phyloP scores from a whole-genome alignment of 768 basidiomycete species.

The Podaxis sp. region DNA sequence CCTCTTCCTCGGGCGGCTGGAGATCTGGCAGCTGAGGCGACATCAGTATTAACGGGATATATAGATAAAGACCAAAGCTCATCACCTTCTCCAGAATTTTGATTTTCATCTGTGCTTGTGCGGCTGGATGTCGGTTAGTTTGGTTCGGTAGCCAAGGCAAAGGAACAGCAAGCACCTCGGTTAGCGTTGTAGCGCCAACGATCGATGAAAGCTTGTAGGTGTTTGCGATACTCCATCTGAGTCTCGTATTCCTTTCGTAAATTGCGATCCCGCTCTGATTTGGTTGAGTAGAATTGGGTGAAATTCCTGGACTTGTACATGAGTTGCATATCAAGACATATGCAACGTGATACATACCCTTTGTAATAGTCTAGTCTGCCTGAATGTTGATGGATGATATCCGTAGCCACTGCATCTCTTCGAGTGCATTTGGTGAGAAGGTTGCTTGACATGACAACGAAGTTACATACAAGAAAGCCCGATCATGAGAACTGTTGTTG shows the following conservation, averaged over 20 bases:
- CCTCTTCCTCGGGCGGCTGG: slow-evolving; percentile 89
- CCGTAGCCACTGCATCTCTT: slow-evolving; percentile 94
- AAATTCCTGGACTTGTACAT: slow-evolving; percentile 66
- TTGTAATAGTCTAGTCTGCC: slow-evolving; percentile 96
- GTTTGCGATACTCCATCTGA: slow-evolving; percentile 93
- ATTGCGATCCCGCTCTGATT: slow-evolving; percentile 91
- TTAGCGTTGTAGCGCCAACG: slow-evolving; percentile 98
- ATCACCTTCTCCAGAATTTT: slow-evolving; percentile 75
- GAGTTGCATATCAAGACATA: slow-evolving; percentile 8
- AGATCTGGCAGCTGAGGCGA: slow-evolving; percentile 77
- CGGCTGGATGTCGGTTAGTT: slow-evolving; percentile 45
- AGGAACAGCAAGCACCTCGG: slow-evolving; percentile 48
- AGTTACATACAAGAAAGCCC: slow-evolving; percentile 79
- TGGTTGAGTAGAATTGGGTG: slow-evolving; percentile 98
- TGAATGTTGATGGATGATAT: slow-evolving; percentile 96
- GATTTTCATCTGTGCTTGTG: slow-evolving; percentile 82
- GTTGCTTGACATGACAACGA: background rate
- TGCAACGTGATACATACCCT: slow-evolving; percentile 51
- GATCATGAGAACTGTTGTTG: slow-evolving; percentile 82
- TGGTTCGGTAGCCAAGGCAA: background rate
- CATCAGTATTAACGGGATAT: slow-evolving; percentile 2
- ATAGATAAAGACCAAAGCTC: background rate
- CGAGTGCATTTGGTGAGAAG: slow-evolving; percentile 4
- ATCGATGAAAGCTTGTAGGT: slow-evolving; percentile 97
- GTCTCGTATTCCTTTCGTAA: slow-evolving; percentile 93